These are phyloP conservation scores for Pterula multifida DNA, from an alignment of 1,284 basidiomycete species.

Conservation along the genomic window DNA sequence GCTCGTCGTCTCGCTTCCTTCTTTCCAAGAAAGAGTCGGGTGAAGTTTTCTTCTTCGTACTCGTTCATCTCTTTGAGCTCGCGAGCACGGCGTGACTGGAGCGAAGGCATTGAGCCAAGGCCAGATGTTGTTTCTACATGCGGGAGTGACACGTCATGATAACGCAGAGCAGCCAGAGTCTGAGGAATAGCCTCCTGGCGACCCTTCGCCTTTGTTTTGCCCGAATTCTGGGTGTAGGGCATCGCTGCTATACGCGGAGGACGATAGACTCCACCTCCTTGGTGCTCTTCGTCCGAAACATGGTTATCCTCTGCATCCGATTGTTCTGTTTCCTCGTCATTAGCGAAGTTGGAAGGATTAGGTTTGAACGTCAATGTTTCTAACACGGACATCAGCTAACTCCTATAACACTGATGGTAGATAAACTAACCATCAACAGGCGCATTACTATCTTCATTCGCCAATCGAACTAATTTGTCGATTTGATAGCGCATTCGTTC, in stretches of 20 bases:
- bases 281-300: conserved; percentile 21
- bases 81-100: conserved; percentile 55
- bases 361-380: conserved; percentile 88
- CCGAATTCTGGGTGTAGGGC: conserved; percentile 67
- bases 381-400: conserved; percentile 19
- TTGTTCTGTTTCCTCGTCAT: conserved; percentile 21
- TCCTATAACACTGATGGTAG: conserved; percentile 8
- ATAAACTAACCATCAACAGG: conserved; percentile 48
- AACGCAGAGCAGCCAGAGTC: conserved; percentile 59
- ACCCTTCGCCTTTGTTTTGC: conserved; percentile 32
- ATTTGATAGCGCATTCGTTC: conserved; percentile 88
- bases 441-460: conserved; percentile 46
- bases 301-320: conserved; percentile 22
- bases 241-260: conserved; percentile 90
- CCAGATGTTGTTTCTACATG: conserved; percentile 72
- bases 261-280: conserved; percentile 60
- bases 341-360: conserved; percentile 62
- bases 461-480: conserved; percentile 79
- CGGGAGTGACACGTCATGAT: conserved; percentile 52
- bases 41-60: conserved; percentile 96
- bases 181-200: conserved; percentile 42
- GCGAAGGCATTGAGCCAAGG: conserved; percentile 50
- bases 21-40: conserved; percentile 85
- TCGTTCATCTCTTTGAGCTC: conserved; percentile 77
- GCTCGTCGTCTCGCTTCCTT: conserved; percentile 70